Percentiles rank a stretch among this genome's conserved stretches.
Conservation (phyloP, 495 filamentous ascomycete species). For the Cladorrhinum samala region DNA sequence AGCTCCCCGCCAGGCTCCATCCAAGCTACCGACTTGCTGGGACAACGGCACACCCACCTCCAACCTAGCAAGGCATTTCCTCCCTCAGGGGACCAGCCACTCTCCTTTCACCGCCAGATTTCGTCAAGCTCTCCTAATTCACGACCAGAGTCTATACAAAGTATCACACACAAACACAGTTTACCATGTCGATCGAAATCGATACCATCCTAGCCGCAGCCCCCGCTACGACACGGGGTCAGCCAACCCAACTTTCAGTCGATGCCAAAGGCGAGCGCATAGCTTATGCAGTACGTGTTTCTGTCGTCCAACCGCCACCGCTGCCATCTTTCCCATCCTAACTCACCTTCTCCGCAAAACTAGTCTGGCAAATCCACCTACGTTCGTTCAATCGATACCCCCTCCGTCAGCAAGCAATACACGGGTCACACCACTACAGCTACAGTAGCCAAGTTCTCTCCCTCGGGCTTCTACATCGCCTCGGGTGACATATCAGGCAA, state of each 20-base stretch:
- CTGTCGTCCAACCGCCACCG: not conserved
- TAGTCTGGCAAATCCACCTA: constrained; percentile 96
- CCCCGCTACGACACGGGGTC: constrained; percentile 78
- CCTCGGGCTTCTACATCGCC: constrained; percentile 92
- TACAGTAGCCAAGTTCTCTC: constrained; percentile 90
- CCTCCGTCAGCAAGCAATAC: constrained; percentile 76
- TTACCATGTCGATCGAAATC: constrained; percentile 45
- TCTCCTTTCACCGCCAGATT: too few species aligned
- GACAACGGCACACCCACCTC: not conserved
- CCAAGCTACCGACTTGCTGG: not conserved
- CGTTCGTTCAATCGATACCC: constrained; percentile 85
- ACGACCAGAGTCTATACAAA: too few species aligned
- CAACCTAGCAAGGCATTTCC: not conserved
- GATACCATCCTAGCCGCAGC: constrained; percentile 51
- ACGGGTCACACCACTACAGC: constrained; percentile 80
- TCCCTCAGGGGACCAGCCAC: too few species aligned
- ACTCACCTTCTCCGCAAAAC: not conserved
- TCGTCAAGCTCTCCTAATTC: too few species aligned
- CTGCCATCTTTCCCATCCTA: not conserved
- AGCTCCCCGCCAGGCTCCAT: constrained; percentile 12
- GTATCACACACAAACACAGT: too few species aligned
- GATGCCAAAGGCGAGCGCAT: constrained; percentile 90
- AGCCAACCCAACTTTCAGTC: constrained; percentile 82
- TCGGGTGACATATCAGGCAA: constrained; percentile 80
- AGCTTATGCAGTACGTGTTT: constrained; percentile 74